A percentile compares a stretch with the other conserved stretches of the same genome.
Evolutionary conservation across 2,329 filamentous ascomycete species (phyloP).

Genomic region (Cordyceps fumosorosea): DNA sequence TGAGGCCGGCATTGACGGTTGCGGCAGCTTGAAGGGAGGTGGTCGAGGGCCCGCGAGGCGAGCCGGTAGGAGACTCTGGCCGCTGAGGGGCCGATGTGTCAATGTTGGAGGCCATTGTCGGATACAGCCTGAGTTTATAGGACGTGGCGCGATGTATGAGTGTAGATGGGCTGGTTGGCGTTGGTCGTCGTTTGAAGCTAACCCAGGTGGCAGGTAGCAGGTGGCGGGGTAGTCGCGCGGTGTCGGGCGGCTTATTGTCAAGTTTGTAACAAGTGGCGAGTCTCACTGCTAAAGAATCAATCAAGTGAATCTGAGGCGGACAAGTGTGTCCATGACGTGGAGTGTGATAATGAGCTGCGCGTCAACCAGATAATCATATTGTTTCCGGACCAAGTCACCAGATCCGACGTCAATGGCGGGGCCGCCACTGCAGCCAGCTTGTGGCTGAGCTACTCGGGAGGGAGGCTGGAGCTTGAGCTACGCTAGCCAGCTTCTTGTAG

Average conservation of each 20-base stretch:
- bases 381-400: slow-evolving; percentile 9
- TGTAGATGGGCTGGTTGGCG: background rate
- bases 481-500: background rate
- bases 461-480: background rate
- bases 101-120: slow-evolving; percentile 25
- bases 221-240: background rate
- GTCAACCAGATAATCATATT: background rate
- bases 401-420: slow-evolving; percentile 12
- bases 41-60: slow-evolving; percentile 58
- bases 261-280: background rate
- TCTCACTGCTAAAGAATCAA: slow-evolving; percentile 4
- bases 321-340: background rate
- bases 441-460: background rate
- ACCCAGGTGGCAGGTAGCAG: background rate
- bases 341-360: background rate
- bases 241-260: background rate
- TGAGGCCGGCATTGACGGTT: slow-evolving; percentile 69
- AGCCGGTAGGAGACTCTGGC: slow-evolving; percentile 50
- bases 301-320: background rate
- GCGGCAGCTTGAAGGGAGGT: slow-evolving; percentile 70
- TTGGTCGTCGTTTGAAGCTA: background rate
- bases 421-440: background rate
- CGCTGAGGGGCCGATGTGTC: slow-evolving; percentile 19
- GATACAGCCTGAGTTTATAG: background rate
- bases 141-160: background rate